Conservation (phyloP, 1,284 basidiomycete genomes). For the Boletus subluridellus region DNA sequence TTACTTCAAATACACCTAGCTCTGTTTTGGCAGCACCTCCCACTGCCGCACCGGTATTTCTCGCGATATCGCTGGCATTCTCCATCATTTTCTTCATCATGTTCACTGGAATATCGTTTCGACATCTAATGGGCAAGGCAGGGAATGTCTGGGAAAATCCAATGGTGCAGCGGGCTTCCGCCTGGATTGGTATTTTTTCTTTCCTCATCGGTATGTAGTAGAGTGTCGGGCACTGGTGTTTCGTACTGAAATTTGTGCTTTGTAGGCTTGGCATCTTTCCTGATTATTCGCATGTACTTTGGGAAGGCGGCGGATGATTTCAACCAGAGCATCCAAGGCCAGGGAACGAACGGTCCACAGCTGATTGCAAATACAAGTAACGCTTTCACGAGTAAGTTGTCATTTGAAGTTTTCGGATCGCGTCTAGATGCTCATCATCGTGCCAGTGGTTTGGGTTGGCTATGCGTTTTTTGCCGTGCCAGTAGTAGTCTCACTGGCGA, state of each 20-base stretch:
- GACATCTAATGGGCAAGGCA: constrained; percentile 59
- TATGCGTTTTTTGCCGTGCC: constrained; percentile 72
- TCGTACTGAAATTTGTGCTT: background rate
- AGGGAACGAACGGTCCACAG: constrained; percentile 51
- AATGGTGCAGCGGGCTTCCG: constrained; percentile 53
- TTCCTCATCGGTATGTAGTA: constrained; percentile 62
- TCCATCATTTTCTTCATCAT: constrained; percentile 64
- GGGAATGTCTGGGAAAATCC: constrained; percentile 53
- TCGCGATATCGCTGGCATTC: constrained; percentile 59
- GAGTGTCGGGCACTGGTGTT: background rate
- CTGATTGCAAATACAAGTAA: constrained; percentile 65
- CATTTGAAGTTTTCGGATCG: background rate
- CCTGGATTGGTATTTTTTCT: constrained; percentile 71
- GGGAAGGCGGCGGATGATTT: constrained; percentile 76
- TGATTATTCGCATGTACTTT: constrained; percentile 76
- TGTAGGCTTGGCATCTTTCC: constrained; percentile 63
- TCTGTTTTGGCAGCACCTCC: constrained; percentile 59
- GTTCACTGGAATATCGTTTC: constrained; percentile 65
- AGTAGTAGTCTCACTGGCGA: constrained; percentile 65
- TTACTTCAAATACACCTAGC: constrained; percentile 56
- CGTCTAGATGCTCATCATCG: constrained; percentile 7
- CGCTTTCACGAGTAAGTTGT: constrained; percentile 67
- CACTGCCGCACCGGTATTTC: constrained; percentile 59
- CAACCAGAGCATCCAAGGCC: constrained; percentile 55
- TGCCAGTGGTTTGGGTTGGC: constrained; percentile 69